phyloP scores from a whole-genome alignment of 1,284 basidiomycete species.

The Anthracocystis setariae region DNA sequence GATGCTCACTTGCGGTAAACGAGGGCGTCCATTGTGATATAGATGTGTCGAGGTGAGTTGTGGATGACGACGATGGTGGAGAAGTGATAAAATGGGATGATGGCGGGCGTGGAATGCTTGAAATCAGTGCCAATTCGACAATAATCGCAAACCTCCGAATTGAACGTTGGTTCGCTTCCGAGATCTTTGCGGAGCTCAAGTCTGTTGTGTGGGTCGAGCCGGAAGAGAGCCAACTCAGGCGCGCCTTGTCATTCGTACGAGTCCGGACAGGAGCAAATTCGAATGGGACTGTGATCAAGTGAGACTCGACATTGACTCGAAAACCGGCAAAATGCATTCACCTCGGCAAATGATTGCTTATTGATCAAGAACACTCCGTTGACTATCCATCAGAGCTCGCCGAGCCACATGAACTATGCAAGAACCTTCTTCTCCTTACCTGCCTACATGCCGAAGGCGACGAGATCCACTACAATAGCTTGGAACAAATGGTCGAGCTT shows the following conservation, averaged over 20 bases:
- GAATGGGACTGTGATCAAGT: too few species aligned
- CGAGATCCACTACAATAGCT: too few species aligned
- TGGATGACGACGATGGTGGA: constrained; percentile 28
- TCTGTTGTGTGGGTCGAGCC: constrained; percentile 29
- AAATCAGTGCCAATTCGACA: constrained; percentile 7
- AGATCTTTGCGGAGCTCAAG: constrained; percentile 8
- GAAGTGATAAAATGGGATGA: constrained; percentile 1
- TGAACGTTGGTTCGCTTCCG: constrained; percentile 46
- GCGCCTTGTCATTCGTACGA: constrained; percentile 21
- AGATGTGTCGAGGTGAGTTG: constrained; percentile 6
- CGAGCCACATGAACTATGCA: too few species aligned
- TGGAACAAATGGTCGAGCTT: too few species aligned
- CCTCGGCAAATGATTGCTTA: background rate
- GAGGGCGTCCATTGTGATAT: constrained; percentile 58
- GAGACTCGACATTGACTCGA: too few species aligned
- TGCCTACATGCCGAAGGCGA: too few species aligned
- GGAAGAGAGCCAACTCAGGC: constrained; percentile 14
- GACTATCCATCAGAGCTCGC: too few species aligned
- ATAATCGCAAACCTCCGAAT: constrained; percentile 18
- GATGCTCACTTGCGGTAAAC: constrained; percentile 56
- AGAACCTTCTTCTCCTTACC: too few species aligned
- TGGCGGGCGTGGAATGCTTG: constrained; percentile 17
- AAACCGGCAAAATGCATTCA: too few species aligned
- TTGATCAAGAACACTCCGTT: too few species aligned
- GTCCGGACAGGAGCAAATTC: too few species aligned